phyloP scores from a whole-genome alignment of 768 basidiomycete genomes.

The Gymnopilus junonius region DNA sequence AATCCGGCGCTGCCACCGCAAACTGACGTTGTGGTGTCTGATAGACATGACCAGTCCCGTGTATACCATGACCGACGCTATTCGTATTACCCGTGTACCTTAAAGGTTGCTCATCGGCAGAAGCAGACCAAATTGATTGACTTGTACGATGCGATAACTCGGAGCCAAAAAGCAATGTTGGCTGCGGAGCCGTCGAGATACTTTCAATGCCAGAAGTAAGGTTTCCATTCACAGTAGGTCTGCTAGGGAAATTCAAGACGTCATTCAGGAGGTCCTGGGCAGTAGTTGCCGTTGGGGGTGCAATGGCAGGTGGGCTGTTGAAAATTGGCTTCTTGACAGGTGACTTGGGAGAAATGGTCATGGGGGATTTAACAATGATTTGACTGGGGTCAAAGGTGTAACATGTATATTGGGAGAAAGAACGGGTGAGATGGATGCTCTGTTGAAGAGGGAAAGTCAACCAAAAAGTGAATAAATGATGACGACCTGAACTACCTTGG shows the following conservation, averaged over 20 bases:
- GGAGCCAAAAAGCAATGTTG: constrained; percentile 57
- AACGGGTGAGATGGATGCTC: constrained; percentile 34
- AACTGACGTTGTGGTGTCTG: constrained; percentile 33
- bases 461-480: not conserved
- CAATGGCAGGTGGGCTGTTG: constrained; percentile 17
- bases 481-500: constrained; percentile 47
- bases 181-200: constrained; percentile 40
- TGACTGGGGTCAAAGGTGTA: constrained; percentile 40
- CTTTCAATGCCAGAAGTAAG: constrained; percentile 4
- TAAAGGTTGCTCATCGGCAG: constrained; percentile 50
- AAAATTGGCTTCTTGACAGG: constrained; percentile 22
- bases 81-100: constrained; percentile 33
- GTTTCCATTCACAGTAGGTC: constrained; percentile 11
- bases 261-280: constrained; percentile 71
- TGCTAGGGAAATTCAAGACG: constrained; percentile 42
- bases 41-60: constrained; percentile 31
- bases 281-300: constrained; percentile 49
- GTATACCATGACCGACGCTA: constrained; percentile 3
- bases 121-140: constrained; percentile 72
- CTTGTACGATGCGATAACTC: constrained; percentile 46
- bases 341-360: constrained; percentile 33
- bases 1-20: constrained; percentile 27
- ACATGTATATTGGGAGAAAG: constrained; percentile 37
- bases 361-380: constrained; percentile 36
- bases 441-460: constrained; percentile 10